Percentiles rank a stretch among this genome's conserved stretches.
Conservation (phyloP, 2,329 filamentous ascomycete genomes). For the Tolypocladium amazonense region DNA sequence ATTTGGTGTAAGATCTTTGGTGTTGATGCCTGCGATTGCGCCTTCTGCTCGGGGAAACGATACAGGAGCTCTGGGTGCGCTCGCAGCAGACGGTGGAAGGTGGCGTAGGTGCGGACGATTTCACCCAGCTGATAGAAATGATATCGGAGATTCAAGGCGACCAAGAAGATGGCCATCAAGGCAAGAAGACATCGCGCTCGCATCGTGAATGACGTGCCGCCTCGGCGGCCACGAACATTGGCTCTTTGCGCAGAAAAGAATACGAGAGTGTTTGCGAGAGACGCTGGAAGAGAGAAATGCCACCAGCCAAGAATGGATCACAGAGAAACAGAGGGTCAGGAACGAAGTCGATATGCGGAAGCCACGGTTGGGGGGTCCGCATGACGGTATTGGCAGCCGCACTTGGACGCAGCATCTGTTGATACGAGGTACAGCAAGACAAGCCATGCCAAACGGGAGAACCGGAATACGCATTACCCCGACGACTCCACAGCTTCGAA, state of each 20-base stretch:
- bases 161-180: background rate
- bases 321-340: background rate
- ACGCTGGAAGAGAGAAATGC: background rate
- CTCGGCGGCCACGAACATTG: background rate
- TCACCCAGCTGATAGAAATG: background rate
- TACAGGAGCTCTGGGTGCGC: background rate
- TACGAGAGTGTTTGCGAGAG: background rate
- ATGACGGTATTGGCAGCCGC: background rate
- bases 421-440: background rate
- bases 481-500: background rate
- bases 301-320: background rate
- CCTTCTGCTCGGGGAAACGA: background rate
- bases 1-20: conserved; percentile 19
- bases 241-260: background rate
- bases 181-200: background rate
- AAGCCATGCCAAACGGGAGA: background rate
- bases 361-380: background rate
- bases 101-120: background rate
- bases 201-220: background rate
- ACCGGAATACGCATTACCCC: background rate
- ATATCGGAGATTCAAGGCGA: background rate
- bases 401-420: background rate
- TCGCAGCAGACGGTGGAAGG: background rate
- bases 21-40: background rate
- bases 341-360: background rate